A percentile compares a stretch with the other conserved stretches of the same genome.
Conservation (phyloP, 225 moss, liverwort and hornwort genomes). For the Lunularia cruciata region DNA sequence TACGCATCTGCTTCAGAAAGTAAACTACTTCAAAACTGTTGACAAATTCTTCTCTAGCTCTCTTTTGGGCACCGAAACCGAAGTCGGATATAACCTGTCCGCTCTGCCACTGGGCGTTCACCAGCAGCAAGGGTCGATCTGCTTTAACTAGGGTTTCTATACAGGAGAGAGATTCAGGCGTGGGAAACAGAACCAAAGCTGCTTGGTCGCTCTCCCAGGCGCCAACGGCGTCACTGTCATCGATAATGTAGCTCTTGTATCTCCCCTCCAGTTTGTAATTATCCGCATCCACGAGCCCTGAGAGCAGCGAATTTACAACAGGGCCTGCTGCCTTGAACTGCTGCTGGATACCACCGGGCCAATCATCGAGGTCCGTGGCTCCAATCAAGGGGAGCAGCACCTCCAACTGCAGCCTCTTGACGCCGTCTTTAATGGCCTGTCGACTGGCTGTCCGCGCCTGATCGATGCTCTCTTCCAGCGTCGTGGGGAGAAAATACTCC, state of each 20-base stretch:
- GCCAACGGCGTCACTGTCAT: slow-evolving; percentile 77
- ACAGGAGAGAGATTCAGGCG: slow-evolving; percentile 58
- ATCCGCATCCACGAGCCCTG: slow-evolving; percentile 62
- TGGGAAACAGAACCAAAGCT: slow-evolving; percentile 81
- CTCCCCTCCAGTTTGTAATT: slow-evolving; percentile 57
- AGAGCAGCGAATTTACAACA: slow-evolving; percentile 69
- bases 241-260: slow-evolving; percentile 70
- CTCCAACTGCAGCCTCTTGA: slow-evolving; percentile 63
- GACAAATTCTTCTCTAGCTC: slow-evolving; percentile 67
- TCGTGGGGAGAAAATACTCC: slow-evolving; percentile 61
- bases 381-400: slow-evolving; percentile 79
- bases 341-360: slow-evolving; percentile 95
- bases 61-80: slow-evolving; percentile 73
- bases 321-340: slow-evolving; percentile 82
- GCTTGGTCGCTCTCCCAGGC: slow-evolving; percentile 87
- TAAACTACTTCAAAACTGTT: slow-evolving; percentile 74
- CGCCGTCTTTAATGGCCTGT: slow-evolving; percentile 61
- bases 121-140: slow-evolving; percentile 65
- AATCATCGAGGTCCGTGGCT: slow-evolving; percentile 94
- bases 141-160: slow-evolving; percentile 56
- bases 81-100: slow-evolving; percentile 95
- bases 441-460: slow-evolving; percentile 47
- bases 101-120: slow-evolving; percentile 88
- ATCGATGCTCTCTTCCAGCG: slow-evolving; percentile 64
- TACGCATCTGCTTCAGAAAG: slow-evolving; percentile 75